Percentiles rank a stretch among this genome's conserved stretches.
Evolutionary conservation across 345 rosid species (phyloP).

Genomic region (Arabis alpina): DNA sequence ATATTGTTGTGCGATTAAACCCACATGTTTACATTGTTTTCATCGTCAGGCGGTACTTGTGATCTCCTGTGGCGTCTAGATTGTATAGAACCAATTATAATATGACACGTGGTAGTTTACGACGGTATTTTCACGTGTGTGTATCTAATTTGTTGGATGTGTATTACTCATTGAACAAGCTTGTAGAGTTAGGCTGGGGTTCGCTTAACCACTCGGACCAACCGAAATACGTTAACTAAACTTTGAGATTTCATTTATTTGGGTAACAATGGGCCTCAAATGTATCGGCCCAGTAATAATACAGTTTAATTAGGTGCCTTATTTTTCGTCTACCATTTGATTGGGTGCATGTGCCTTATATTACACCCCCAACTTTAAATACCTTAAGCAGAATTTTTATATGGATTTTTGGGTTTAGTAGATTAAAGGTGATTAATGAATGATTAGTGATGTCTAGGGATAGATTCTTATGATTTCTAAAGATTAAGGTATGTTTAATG

Average conservation of each 20-base stretch:
- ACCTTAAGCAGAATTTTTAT: too few species aligned
- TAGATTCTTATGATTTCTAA: too few species aligned
- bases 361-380: too few species aligned
- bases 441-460: too few species aligned
- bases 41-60: slow-evolving; percentile 11
- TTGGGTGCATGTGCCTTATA: too few species aligned
- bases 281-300: slow-evolving; percentile 4
- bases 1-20: slow-evolving; percentile 23
- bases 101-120: not conserved
- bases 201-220: slow-evolving; percentile 29
- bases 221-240: not conserved
- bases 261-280: not conserved
- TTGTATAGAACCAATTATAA: not conserved
- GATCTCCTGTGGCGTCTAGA: not conserved
- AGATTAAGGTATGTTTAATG: too few species aligned
- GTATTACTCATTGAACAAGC: not conserved
- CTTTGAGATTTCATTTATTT: not conserved
- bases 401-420: too few species aligned
- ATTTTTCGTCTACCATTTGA: too few species aligned
- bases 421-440: too few species aligned
- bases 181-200: not conserved
- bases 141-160: not conserved
- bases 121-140: not conserved
- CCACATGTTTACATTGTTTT: slow-evolving; percentile 36
- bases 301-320: not conserved